A percentile compares a stretch with the other conserved stretches of the same genome.
Conservation (phyloP, 768 basidiomycete genomes). For the Suillus discolor region DNA sequence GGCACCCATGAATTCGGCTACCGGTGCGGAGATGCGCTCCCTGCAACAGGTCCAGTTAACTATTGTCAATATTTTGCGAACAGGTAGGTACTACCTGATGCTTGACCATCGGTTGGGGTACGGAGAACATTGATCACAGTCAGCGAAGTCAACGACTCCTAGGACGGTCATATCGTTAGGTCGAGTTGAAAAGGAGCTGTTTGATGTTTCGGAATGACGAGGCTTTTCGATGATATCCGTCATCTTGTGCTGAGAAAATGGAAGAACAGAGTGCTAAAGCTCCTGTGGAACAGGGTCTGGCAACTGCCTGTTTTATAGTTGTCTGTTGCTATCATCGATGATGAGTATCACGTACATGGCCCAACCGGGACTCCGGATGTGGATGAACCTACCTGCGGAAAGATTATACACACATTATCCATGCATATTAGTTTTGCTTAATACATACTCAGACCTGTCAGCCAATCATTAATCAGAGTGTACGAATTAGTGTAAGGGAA, state of each 20-base stretch:
- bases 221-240: slow-evolving; percentile 22
- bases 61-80: not conserved
- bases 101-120: slow-evolving; percentile 52
- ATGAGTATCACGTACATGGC: slow-evolving; percentile 5
- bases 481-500: slow-evolving; percentile 12
- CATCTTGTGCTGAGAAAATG: slow-evolving; percentile 19
- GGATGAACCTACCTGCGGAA: slow-evolving; percentile 4
- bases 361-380: slow-evolving; percentile 7
- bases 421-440: not conserved
- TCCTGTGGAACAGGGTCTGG: not conserved
- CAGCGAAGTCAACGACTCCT: slow-evolving; percentile 22
- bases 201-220: slow-evolving; percentile 24
- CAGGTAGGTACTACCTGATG: slow-evolving; percentile 42
- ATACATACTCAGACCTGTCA: not conserved
- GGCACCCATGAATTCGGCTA: slow-evolving; percentile 57
- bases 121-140: slow-evolving; percentile 37
- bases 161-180: slow-evolving; percentile 11
- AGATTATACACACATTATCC: not conserved
- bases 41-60: slow-evolving; percentile 23
- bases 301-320: slow-evolving; percentile 24
- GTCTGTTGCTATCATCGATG: not conserved
- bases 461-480: slow-evolving; percentile 6
- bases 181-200: slow-evolving; percentile 11
- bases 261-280: not conserved
- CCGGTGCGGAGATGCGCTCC: slow-evolving; percentile 48